Base-by-base conservation (phyloP, 441 rosid species). In the Mallotus repandus region DNA sequence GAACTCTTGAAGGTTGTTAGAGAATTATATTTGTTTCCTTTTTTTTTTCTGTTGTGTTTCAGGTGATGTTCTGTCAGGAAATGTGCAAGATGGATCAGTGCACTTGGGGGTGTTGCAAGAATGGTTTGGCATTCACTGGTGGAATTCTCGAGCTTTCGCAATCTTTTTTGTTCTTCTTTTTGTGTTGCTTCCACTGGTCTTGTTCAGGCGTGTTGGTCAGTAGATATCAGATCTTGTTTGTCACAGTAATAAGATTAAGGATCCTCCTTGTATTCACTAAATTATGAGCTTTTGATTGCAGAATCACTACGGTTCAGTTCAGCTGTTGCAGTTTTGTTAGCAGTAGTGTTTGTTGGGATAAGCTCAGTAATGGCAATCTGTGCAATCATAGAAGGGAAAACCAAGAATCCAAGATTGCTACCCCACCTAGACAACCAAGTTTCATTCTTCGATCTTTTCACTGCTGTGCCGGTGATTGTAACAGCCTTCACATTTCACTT, bases 401-500 rank as follows among this genome's bases (percentile, higher is more conserved):
- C 98, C 0, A 83, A 89, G 49, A 84, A 13, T 66, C 93, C 89
- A 9, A 86, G 89, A 80, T 73, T 88, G 56, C 78, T 92, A 11
- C 98, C 98, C 0, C 65, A 76, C 2, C 63, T 94, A 45, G 84
- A 83, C 70, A 68, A 79, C 70, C 69, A 57, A 16, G 72, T 81
- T 54, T 87, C 96, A 0, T 84, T 92, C 84, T 89, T 89, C 7
- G 79, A 87, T 50, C 97, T 94, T 69, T 90, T 94, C 84, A 90
- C 97, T 18, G 91, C 96, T 25, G 93, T 90, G 35, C 98, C 98
- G 0, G 90, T 92, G 22, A 87, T 94, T 21, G 96, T 94, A 6
- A 90, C 94, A 35, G 91, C 97, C 75, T 94, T 92, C 83, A 90
- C 95, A 0, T 94, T 94, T 78, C 98, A 94, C 80, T 92, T 92